Evolutionary conservation across 1,139 yeast species (phyloP).

Genomic region (Geotrichum candidum): DNA sequence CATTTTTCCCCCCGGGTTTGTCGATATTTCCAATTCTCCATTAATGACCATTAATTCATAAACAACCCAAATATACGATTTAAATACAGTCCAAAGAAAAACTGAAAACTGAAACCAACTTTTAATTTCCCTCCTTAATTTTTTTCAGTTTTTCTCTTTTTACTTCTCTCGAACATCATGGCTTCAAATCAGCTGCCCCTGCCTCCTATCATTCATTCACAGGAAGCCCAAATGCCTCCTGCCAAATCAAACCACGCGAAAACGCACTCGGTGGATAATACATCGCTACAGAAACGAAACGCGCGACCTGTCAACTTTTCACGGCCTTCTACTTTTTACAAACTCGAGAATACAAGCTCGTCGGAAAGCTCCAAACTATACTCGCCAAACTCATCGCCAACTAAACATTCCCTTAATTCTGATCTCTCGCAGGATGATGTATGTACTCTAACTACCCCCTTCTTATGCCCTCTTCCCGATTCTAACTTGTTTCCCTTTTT

Average conservation of each 20-base stretch:
- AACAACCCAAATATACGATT: no score
- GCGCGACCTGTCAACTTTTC: slow-evolving; percentile 21
- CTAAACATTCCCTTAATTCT: background rate
- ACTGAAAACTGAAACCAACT: background rate
- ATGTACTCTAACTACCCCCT: background rate
- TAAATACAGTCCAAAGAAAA: no score
- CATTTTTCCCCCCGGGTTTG: no score
- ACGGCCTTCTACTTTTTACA: slow-evolving; percentile 26
- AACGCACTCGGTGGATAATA: background rate
- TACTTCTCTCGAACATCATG: background rate
- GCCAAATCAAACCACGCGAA: background rate
- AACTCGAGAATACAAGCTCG: slow-evolving; percentile 16
- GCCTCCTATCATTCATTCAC: background rate
- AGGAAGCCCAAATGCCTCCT: background rate
- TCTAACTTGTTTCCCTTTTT: background rate
- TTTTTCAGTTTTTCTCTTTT: background rate
- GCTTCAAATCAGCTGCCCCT: background rate
- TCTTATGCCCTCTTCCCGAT: background rate
- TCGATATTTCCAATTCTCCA: no score
- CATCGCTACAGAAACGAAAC: background rate
- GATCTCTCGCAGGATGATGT: background rate
- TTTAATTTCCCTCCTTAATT: background rate
- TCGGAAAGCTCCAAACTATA: slow-evolving; percentile 7
- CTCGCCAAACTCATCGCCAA: slow-evolving; percentile 14
- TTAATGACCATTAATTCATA: no score